Evolutionary conservation across 1,139 yeast species (phyloP).

Genomic region (Saccharomyces pastorianus): DNA sequence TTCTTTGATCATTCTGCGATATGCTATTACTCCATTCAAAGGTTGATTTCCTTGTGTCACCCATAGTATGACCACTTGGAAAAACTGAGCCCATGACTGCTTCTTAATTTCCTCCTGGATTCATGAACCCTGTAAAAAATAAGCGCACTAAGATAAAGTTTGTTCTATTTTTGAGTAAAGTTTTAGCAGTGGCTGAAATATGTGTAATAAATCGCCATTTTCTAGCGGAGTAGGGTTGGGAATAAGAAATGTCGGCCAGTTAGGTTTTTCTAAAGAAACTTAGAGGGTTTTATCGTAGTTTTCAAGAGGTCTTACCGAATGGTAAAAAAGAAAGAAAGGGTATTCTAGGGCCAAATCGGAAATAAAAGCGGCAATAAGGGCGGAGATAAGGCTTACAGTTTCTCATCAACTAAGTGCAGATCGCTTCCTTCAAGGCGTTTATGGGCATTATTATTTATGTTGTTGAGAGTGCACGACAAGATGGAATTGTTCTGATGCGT

Average conservation of each 20-base stretch:
- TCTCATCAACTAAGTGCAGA: not conserved
- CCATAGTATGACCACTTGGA: not conserved
- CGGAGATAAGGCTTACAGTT: not conserved
- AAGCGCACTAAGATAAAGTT: not conserved
- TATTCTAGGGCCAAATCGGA: not conserved
- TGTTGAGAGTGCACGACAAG: not conserved
- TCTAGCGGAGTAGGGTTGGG: not conserved
- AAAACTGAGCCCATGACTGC: not conserved
- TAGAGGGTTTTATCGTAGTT: rapidly evolving
- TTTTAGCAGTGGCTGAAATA: not conserved
- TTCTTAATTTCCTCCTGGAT: not conserved
- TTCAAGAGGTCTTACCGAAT: not conserved
- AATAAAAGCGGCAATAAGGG: not conserved
- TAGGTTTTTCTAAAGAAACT: too few species aligned
- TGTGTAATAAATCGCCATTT: not conserved
- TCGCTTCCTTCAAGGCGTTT: too few species aligned
- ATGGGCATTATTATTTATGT: not conserved
- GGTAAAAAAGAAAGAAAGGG: too few species aligned
- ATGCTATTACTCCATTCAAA: not conserved
- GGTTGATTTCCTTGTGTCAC: not conserved
- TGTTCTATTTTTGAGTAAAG: not conserved
- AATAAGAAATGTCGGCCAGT: not conserved
- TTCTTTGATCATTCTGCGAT: not conserved
- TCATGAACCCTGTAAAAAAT: not conserved
- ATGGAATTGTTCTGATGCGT: not conserved